Base-by-base conservation (phyloP, 2,329 filamentous ascomycete species). In the Rhynchosporium secalis region DNA sequence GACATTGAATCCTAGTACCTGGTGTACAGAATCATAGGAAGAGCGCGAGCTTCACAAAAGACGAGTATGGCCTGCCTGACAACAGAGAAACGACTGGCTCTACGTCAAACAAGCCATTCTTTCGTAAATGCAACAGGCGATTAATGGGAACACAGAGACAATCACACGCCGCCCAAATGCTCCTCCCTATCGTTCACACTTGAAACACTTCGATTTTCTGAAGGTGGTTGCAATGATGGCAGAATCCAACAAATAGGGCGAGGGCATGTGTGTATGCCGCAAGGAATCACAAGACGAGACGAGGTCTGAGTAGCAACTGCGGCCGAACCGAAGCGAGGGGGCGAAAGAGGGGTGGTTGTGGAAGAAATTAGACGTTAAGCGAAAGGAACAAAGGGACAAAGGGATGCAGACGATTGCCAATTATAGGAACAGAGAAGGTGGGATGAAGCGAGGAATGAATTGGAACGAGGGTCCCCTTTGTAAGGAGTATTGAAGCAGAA, bases 401-500 rank as follows among this genome's bases (percentile, higher is more conserved):
- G 51, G 51, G 51, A 40, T 54, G 51, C 20, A 4, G 51, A n/a
- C 28, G 31, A 40, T 54, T 29, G 9, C 51, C 51, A 41, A 54
- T 40, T 28, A 28, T 41, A 54, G 51, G n/a, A 20, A 46, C 26
- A n/a, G 4, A 28, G n/a, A n/a, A 10, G 43, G 3, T 9, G 29
- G 26, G 33, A 54, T 3, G 33, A 52, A 36, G 33, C 49, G 51
- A 54, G 51, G 51, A 52, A 54, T 41, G 51, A 40, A 40, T 40
- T 20, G 9, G 33, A 36, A 36, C 20, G 20, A 36, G 33, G 33
- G 33, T 9, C n/a, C 9, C 41, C 38, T 45, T 56, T 33, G 26
- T 10, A 45, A 56, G 54, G 41, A 56, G 40, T 56, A 46, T 56
- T 56, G 54, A 26, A n/a, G 13, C 13, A 28, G 54, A 56, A n/a